Evolutionary conservation across 1,284 basidiomycete species (phyloP).

Genomic region (Amylostereum chailletii): DNA sequence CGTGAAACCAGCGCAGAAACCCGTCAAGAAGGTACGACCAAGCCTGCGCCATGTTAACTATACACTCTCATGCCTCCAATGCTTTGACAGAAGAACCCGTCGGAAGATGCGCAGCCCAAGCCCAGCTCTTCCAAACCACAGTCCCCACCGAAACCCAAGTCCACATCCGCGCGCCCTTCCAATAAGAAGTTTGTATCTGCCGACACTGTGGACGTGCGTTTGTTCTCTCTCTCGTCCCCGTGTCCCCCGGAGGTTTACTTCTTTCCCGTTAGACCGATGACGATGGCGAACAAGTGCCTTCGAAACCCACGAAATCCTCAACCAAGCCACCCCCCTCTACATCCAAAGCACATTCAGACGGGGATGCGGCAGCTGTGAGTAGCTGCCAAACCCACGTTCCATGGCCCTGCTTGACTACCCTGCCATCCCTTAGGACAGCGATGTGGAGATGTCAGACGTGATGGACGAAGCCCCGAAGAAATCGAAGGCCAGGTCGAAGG

Average conservation of each 20-base stretch:
- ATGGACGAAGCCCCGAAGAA: constrained; percentile 46
- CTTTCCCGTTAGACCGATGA: neutral
- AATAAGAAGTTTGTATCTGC: no score
- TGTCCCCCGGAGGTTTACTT: neutral
- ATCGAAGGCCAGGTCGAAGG: constrained; percentile 17
- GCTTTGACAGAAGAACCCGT: no score
- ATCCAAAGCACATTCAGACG: neutral
- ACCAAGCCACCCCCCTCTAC: neutral
- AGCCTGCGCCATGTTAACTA: neutral
- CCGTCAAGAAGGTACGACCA: constrained; percentile 2
- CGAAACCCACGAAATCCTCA: neutral
- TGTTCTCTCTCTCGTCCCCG: no score
- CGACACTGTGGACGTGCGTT: no score
- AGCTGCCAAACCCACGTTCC: neutral
- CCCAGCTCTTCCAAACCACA: no score
- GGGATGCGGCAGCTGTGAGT: constrained; percentile 2
- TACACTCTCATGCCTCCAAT: neutral
- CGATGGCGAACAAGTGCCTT: neutral
- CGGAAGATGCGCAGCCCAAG: no score
- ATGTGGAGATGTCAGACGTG: constrained; percentile 53
- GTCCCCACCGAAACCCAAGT: no score
- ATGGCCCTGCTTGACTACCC: neutral
- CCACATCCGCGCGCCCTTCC: no score
- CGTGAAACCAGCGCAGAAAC: neutral
- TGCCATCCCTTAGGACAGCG: constrained; percentile 31